phyloP scores from a whole-genome alignment of 768 basidiomycete genomes.

The Cantharellus anzutake region DNA sequence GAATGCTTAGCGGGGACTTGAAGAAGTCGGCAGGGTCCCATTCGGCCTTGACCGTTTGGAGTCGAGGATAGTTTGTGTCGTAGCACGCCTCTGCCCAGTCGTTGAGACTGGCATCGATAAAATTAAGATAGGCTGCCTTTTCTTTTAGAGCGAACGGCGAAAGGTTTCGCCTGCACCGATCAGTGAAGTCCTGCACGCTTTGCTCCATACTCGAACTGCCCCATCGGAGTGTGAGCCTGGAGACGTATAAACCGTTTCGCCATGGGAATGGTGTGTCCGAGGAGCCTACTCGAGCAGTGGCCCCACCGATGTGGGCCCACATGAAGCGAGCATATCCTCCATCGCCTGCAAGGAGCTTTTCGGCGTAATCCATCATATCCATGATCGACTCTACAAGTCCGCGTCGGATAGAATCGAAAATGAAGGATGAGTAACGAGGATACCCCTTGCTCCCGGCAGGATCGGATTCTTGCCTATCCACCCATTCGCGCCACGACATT shows the following conservation, averaged over 20 bases:
- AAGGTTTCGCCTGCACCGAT: too few relatives aligned
- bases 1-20: too few relatives aligned
- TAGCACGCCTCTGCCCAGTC: too few relatives aligned
- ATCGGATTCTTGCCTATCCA: neutral
- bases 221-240: neutral
- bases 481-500: neutral
- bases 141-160: too few relatives aligned
- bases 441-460: neutral
- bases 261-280: neutral
- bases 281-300: neutral
- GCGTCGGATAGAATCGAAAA: neutral
- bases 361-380: neutral
- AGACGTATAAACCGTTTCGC: neutral
- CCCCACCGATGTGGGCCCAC: slow-evolving; percentile 1
- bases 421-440: neutral
- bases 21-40: too few relatives aligned
- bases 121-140: too few relatives aligned
- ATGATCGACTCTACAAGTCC: neutral
- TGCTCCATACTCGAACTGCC: too few relatives aligned
- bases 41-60: too few relatives aligned
- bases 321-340: neutral
- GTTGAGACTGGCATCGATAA: too few relatives aligned
- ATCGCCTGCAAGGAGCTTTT: neutral
- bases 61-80: too few relatives aligned
- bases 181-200: too few relatives aligned